Percentiles rank a stretch among this genome's conserved stretches.
These are phyloP conservation scores for Pythium dissimile DNA, from an alignment of 352 stramenopile species.

Conservation along the genomic window DNA sequence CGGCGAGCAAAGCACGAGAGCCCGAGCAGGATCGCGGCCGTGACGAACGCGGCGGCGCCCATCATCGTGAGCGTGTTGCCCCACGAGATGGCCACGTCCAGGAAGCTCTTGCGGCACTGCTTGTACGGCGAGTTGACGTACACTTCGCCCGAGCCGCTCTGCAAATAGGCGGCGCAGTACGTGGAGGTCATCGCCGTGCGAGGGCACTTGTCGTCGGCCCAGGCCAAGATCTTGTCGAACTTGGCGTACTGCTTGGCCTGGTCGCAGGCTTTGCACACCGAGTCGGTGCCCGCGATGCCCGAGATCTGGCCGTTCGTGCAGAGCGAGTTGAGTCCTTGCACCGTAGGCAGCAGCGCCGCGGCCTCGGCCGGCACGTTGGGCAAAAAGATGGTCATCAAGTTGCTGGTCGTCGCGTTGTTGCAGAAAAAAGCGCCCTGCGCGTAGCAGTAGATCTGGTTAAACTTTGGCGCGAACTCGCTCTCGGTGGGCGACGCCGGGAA, in stretches of 20 bases:
- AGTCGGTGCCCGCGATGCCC: conserved; percentile 32
- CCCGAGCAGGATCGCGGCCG: conserved; percentile 44
- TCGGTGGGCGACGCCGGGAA: conserved; percentile 61
- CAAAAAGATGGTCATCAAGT: conserved; percentile 61
- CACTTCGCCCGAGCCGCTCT: conserved; percentile 39
- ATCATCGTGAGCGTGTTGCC: conserved; percentile 45
- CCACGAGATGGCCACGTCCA: conserved; percentile 67
- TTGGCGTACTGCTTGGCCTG: conserved; percentile 49
- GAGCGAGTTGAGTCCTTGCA: conserved; percentile 51
- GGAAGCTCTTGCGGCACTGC: conserved; percentile 63
- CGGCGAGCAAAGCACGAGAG: conserved; percentile 66
- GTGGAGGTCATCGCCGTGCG: conserved; percentile 38
- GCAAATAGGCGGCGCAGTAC: conserved; percentile 62
- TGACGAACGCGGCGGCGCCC: conserved; percentile 47
- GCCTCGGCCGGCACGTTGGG: conserved; percentile 36
- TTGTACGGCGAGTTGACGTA: conserved; percentile 72
- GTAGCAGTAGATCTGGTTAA: conserved; percentile 86
- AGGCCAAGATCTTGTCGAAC: conserved; percentile 68
- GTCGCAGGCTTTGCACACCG: conserved; percentile 55
- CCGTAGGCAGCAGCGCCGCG: conserved; percentile 50
- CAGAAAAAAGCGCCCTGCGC: conserved; percentile 80
- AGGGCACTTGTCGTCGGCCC: conserved; percentile 63
- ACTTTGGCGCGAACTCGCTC: conserved; percentile 55
- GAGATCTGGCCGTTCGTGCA: conserved; percentile 30
- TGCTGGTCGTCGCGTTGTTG: conserved; percentile 65